These are phyloP conservation scores for Spiraea crenata DNA, from an alignment of 331 rosid genomes.

Conservation along the genomic window DNA sequence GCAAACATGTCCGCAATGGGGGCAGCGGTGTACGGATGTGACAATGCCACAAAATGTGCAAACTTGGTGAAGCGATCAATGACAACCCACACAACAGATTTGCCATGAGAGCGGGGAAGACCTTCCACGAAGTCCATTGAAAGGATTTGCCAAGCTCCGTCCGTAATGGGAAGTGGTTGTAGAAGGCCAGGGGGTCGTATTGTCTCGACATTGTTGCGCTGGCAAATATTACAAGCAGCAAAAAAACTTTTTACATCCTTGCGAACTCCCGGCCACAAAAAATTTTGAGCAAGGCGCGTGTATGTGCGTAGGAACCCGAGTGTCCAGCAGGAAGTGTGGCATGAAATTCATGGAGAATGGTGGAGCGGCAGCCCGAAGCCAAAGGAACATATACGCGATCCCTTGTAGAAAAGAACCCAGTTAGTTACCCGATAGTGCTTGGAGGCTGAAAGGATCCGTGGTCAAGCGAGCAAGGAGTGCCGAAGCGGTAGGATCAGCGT, in stretches of 20 bases:
- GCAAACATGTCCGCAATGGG: accelerated
- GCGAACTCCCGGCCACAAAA: neutral
- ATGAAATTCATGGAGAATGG: neutral
- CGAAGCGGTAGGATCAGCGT: neutral
- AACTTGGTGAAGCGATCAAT: neutral
- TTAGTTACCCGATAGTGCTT: no score
- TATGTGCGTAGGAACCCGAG: neutral
- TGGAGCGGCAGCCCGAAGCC: no score
- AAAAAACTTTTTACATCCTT: neutral
- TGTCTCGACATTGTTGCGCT: neutral
- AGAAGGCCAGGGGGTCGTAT: accelerated
- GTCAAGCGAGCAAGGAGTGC: neutral
- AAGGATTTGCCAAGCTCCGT: neutral
- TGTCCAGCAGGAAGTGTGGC: neutral
- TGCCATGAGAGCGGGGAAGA: accelerated
- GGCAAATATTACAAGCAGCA: neutral
- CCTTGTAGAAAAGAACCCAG: neutral
- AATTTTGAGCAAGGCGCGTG: neutral
- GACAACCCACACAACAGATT: neutral
- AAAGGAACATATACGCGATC: no score
- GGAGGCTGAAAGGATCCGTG: no score
- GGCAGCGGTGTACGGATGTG: neutral
- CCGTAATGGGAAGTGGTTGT: neutral
- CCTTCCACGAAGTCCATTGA: neutral
- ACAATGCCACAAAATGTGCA: neutral